A percentile compares a stretch with the other conserved stretches of the same genome.
Evolutionary conservation across 2,329 filamentous ascomycete genomes (phyloP).

Genomic region (Fusarium floridanum): DNA sequence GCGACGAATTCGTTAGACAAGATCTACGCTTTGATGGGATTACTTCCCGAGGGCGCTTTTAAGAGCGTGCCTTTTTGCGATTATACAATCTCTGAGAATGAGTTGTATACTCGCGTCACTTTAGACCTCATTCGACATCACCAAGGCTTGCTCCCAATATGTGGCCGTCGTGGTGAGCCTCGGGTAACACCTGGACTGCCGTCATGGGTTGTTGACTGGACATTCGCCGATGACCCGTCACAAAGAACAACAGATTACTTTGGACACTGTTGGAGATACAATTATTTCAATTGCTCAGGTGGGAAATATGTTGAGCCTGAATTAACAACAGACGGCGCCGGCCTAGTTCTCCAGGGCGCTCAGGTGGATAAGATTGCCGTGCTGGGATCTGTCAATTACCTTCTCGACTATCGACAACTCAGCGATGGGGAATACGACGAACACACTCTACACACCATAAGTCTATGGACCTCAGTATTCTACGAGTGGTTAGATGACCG

Average conservation of each 20-base stretch:
- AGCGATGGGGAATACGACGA: background rate
- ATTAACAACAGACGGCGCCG: background rate
- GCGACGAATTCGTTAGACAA: background rate
- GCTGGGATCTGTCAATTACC: background rate
- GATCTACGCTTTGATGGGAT: background rate
- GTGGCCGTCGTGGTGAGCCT: background rate
- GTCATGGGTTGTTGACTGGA: background rate
- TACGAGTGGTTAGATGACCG: background rate
- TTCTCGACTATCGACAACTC: background rate
- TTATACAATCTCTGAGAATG: background rate
- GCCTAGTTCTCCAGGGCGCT: background rate
- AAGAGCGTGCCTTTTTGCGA: background rate
- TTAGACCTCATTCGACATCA: background rate
- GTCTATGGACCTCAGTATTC: background rate
- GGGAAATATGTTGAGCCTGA: background rate
- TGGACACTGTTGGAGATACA: slow-evolving; percentile 1
- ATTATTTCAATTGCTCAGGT: background rate
- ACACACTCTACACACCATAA: background rate
- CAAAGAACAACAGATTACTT: slow-evolving; percentile 1
- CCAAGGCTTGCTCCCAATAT: background rate
- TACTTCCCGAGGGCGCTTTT: background rate
- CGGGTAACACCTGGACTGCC: background rate
- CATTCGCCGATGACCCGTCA: background rate
- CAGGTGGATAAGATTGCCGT: background rate
- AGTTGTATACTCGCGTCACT: background rate